These are phyloP conservation scores for Antitrichia curtipendula DNA, from an alignment of 225 moss, liverwort and hornwort genomes.

Conservation along the genomic window DNA sequence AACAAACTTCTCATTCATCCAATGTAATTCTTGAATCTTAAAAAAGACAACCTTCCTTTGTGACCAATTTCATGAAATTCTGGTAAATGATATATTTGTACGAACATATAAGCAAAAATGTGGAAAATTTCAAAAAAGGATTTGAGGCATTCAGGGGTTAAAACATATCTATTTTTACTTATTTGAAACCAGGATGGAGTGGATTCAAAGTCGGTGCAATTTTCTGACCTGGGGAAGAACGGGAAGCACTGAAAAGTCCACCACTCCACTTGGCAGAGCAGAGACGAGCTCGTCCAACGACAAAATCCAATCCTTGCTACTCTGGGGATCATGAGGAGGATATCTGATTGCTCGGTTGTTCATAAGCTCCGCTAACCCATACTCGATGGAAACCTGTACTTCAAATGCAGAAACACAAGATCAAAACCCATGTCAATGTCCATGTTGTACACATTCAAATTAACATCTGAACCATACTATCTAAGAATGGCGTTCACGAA, in stretches of 20 bases:
- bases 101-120: neutral
- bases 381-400: conserved; percentile 45
- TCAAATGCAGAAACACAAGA: neutral
- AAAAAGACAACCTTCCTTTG: neutral
- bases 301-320: conserved; percentile 26
- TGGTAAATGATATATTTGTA: neutral
- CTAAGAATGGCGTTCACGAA: too few relatives aligned
- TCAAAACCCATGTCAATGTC: neutral
- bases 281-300: conserved; percentile 23
- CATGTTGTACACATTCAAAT: neutral
- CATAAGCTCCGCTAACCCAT: conserved; percentile 55
- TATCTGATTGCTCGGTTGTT: conserved; percentile 35
- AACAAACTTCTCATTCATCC: neutral
- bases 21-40: neutral
- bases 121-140: neutral
- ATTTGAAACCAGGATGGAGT: neutral
- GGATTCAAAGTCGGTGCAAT: neutral
- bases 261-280: conserved; percentile 36
- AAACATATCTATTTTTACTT: neutral
- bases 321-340: conserved; percentile 23
- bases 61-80: neutral
- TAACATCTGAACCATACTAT: neutral
- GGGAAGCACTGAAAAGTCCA: conserved; percentile 28
- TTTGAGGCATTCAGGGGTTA: neutral
- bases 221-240: conserved; percentile 13